phyloP scores from a whole-genome alignment of 1,139 yeast genomes.

The Blastobotrys capitulatus region DNA sequence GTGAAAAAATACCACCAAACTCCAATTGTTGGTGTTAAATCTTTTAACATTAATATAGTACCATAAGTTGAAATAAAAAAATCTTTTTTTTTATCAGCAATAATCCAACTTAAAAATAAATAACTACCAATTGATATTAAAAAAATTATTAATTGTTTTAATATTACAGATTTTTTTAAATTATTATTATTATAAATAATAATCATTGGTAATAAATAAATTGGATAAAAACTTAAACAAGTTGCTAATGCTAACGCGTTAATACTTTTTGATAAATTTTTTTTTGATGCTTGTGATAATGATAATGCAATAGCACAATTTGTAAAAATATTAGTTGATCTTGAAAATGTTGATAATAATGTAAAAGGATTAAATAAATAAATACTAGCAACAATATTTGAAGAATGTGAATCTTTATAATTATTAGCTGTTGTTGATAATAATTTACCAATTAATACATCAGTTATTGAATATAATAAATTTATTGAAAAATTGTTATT shows the following conservation, averaged over 20 bases:
- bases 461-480: constrained; percentile 39
- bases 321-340: constrained; percentile 59
- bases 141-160: constrained; percentile 11
- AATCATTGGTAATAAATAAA: constrained; percentile 34
- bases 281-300: constrained; percentile 42
- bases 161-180: not conserved
- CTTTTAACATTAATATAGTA: constrained; percentile 53
- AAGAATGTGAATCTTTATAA: constrained; percentile 15
- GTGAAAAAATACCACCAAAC: constrained; percentile 98
- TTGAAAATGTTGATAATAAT: constrained; percentile 60
- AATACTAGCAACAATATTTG: constrained; percentile 40
- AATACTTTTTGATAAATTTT: constrained; percentile 43
- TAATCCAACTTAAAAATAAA: constrained; percentile 39
- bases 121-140: constrained; percentile 31
- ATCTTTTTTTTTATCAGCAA: constrained; percentile 40
- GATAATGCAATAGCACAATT: constrained; percentile 52
- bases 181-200: constrained; percentile 8
- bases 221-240: constrained; percentile 58
- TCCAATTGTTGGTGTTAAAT: constrained; percentile 80
- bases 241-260: constrained; percentile 56
- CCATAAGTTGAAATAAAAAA: constrained; percentile 62
- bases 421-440: constrained; percentile 39
- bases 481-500: constrained; percentile 21
- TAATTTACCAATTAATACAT: constrained; percentile 38
- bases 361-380: constrained; percentile 79